Conservation (phyloP, 441 rosid species). For the Erodium texanum region DNA sequence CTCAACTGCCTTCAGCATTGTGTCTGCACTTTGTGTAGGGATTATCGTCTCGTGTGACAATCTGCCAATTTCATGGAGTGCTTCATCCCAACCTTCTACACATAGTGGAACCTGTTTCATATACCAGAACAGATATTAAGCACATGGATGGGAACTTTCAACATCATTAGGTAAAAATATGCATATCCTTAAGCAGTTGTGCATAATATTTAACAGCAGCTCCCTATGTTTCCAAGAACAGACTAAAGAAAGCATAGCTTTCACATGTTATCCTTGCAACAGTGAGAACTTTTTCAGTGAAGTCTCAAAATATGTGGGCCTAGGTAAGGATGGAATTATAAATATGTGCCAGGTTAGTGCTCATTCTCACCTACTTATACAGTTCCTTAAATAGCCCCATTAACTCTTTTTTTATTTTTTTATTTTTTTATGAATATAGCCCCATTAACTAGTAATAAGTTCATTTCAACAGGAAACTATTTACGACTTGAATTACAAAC, state of each 20-base stretch:
- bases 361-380: neutral
- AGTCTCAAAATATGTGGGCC: neutral
- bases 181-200: neutral
- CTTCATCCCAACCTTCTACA: slow-evolving; percentile 96
- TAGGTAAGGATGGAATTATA: neutral
- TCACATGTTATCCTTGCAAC: neutral
- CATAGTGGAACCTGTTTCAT: slow-evolving; percentile 61
- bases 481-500: neutral
- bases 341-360: neutral
- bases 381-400: too few species aligned
- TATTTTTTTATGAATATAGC: too few species aligned
- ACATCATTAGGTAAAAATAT: neutral
- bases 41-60: slow-evolving; percentile 75
- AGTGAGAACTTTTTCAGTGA: neutral
- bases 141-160: neutral
- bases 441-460: neutral
- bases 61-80: slow-evolving; percentile 85
- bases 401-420: too few species aligned
- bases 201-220: neutral
- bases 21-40: slow-evolving; percentile 42
- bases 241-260: neutral
- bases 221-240: neutral
- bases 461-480: neutral
- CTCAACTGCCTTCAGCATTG: slow-evolving; percentile 58
- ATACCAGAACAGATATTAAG: neutral